Evolutionary conservation across 2,329 filamentous ascomycete genomes (phyloP).

Genomic region (Cryphonectria carpinicola): DNA sequence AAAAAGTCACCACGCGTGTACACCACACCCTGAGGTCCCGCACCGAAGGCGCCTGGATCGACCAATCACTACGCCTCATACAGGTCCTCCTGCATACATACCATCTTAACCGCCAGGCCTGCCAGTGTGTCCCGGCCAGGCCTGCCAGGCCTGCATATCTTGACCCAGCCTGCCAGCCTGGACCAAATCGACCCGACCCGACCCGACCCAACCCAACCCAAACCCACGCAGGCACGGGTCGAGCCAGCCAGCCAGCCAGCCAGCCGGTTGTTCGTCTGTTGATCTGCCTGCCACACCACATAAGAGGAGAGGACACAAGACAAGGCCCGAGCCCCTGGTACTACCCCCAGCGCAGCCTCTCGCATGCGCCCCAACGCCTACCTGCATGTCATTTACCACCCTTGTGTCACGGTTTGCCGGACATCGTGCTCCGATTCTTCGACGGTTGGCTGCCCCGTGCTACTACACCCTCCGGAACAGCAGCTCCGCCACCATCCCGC

Average conservation of each 20-base stretch:
- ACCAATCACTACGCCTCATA: background rate
- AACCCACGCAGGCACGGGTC: background rate
- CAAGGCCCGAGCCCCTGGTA: background rate
- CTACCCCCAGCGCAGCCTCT: conserved; percentile 1
- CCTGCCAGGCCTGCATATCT: too few relatives aligned
- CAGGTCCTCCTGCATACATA: background rate
- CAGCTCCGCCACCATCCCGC: conserved; percentile 4
- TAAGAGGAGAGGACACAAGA: background rate
- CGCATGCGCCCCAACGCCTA: background rate
- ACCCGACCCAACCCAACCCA: too few relatives aligned
- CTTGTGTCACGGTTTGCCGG: conserved; percentile 2
- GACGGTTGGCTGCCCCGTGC: background rate
- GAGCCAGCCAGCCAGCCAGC: background rate
- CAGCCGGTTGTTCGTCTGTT: background rate
- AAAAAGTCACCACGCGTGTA: background rate
- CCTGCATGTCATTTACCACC: conserved; percentile 16
- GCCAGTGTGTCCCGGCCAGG: background rate
- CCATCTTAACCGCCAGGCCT: background rate
- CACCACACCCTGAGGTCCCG: background rate
- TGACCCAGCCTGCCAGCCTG: background rate
- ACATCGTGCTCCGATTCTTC: conserved; percentile 18
- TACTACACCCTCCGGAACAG: conserved; percentile 7
- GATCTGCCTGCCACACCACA: background rate
- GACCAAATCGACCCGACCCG: background rate
- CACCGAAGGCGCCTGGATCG: background rate